A percentile compares a stretch with the other conserved stretches of the same genome.
phyloP scores from a whole-genome alignment of 225 moss, liverwort and hornwort species.

The Polytrichum formosum region DNA sequence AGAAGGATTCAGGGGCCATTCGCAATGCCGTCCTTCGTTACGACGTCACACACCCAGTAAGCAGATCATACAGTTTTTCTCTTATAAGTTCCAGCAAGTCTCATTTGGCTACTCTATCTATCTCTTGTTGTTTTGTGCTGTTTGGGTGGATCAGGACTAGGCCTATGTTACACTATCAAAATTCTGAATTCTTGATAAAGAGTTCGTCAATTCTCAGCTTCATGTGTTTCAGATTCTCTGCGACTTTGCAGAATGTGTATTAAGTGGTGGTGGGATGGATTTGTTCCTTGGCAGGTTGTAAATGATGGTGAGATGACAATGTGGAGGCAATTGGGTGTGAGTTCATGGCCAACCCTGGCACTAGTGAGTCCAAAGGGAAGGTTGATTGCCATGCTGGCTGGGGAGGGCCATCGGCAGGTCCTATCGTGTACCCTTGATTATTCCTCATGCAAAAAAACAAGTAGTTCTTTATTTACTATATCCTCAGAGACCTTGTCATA shows the following conservation, averaged over 20 bases:
- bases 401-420: constrained; percentile 95
- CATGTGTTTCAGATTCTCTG: too few relatives aligned
- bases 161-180: too few relatives aligned
- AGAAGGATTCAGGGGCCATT: constrained; percentile 85
- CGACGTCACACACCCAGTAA: constrained; percentile 86
- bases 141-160: too few relatives aligned
- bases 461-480: background rate
- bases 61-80: background rate
- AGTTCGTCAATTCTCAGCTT: too few relatives aligned
- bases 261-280: background rate
- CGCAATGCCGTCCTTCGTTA: constrained; percentile 89
- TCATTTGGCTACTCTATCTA: background rate
- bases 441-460: background rate
- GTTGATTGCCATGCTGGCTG: constrained; percentile 79
- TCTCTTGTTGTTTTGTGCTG: background rate
- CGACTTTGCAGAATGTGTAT: too few relatives aligned
- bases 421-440: background rate
- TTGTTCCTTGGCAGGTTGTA: constrained; percentile 53
- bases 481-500: too few relatives aligned
- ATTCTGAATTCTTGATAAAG: too few relatives aligned
- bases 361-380: constrained; percentile 82
- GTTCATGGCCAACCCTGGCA: constrained; percentile 91
- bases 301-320: constrained; percentile 96
- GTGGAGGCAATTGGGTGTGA: constrained; percentile 95
- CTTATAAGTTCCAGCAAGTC: background rate